phyloP scores from a whole-genome alignment of 495 filamentous ascomycete species.

The Penicillium cosmopolitanum region DNA sequence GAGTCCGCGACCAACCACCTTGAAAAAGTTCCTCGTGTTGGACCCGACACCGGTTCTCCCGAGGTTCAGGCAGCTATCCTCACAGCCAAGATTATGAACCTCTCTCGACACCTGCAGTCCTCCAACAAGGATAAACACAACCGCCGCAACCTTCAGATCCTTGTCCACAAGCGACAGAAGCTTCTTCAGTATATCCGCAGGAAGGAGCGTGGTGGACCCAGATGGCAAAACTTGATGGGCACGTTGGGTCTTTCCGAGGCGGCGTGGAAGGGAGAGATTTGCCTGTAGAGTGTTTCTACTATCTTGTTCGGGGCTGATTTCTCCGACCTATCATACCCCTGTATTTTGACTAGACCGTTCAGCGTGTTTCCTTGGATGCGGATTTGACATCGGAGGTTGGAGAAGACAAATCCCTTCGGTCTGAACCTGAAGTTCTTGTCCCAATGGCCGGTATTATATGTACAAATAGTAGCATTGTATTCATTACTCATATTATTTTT shows the following conservation, averaged over 20 bases:
- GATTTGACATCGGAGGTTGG: conserved; percentile 7
- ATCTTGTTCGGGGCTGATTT: neutral
- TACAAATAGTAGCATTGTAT: conserved; percentile 32
- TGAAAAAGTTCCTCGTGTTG: conserved; percentile 68
- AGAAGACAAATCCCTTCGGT: conserved; percentile 1
- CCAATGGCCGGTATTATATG: conserved; percentile 19
- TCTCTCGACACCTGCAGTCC: conserved; percentile 63
- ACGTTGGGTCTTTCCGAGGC: conserved; percentile 84
- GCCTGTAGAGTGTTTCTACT: conserved; percentile 52
- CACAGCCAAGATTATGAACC: conserved; percentile 86
- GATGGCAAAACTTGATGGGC: conserved; percentile 83
- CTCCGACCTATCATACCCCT: conserved; percentile 7
- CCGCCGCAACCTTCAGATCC: conserved; percentile 81
- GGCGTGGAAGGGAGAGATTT: conserved; percentile 86
- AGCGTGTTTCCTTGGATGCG: conserved; percentile 21
- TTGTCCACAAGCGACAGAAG: conserved; percentile 91
- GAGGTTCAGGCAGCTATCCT: conserved; percentile 98
- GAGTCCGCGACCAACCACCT: conserved; percentile 30
- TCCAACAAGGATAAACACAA: conserved; percentile 82
- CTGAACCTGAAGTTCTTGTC: conserved; percentile 11
- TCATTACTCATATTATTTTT: neutral
- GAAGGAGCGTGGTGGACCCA: conserved; percentile 86
- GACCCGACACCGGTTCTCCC: conserved; percentile 87
- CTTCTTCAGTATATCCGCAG: conserved; percentile 79
- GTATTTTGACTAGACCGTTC: conserved; percentile 14